Evolutionary conservation across 768 basidiomycete species (phyloP).

Genomic region (Thelephora ganbajun): DNA sequence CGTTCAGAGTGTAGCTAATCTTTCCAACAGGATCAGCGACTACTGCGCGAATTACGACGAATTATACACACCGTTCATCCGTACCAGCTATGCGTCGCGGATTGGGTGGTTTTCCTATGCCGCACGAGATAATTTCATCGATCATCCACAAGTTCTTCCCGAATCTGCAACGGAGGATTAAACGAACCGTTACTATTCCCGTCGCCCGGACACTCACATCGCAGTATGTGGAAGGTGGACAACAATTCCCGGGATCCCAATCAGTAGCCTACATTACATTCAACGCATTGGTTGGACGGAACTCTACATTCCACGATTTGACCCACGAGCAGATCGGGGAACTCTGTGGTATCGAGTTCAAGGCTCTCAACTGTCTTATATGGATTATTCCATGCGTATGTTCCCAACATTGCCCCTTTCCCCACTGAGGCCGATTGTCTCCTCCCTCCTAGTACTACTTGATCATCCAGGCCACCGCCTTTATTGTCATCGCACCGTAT

Average conservation of each 20-base stretch:
- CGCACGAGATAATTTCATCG: constrained; percentile 34
- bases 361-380: constrained; percentile 64
- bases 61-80: constrained; percentile 5
- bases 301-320: constrained; percentile 56
- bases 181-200: constrained; percentile 65
- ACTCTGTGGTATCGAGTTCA: constrained; percentile 87
- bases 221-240: constrained; percentile 17
- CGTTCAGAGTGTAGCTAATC: too few species aligned
- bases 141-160: constrained; percentile 53
- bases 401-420: constrained; percentile 7
- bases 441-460: constrained; percentile 48
- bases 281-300: constrained; percentile 71
- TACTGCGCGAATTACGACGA: constrained; percentile 6
- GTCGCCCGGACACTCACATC: constrained; percentile 48
- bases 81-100: constrained; percentile 25
- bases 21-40: too few species aligned
- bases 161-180: constrained; percentile 37
- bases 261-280: constrained; percentile 76
- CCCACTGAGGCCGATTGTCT: constrained; percentile 1
- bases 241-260: constrained; percentile 24
- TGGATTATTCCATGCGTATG: constrained; percentile 71
- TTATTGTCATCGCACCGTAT: constrained; percentile 71
- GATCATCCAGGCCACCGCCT: constrained; percentile 54
- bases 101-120: constrained; percentile 70
- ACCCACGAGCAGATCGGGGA: constrained; percentile 80